Conservation (phyloP, 176 grass and related monocot genomes). For the Phoenix roebelenii region DNA sequence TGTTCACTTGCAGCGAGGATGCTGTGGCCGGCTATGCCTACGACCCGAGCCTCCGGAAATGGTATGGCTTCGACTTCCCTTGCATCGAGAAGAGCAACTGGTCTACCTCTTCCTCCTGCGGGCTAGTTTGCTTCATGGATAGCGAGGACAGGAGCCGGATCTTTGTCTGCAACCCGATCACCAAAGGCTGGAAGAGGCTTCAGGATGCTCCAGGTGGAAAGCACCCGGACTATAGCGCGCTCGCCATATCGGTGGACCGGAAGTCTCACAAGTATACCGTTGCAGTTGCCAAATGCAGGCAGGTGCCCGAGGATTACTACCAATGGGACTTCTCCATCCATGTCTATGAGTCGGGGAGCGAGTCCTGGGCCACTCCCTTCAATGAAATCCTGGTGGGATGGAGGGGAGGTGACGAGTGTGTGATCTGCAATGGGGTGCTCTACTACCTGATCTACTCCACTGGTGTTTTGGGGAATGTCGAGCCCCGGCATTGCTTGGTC, state of each 20-base stretch:
- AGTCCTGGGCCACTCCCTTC: slow-evolving; percentile 1
- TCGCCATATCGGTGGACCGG: slow-evolving; percentile 11
- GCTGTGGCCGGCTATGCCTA: slow-evolving; percentile 1
- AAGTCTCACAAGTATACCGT: not conserved
- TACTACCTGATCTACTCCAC: slow-evolving; percentile 4
- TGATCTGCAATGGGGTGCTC: slow-evolving; percentile 12
- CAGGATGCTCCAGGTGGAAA: not conserved
- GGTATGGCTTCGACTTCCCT: slow-evolving; percentile 13
- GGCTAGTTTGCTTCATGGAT: slow-evolving; percentile 11
- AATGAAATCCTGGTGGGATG: not conserved
- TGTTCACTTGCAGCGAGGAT: slow-evolving; percentile 7
- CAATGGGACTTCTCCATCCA: slow-evolving; percentile 6
- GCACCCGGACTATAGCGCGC: not conserved
- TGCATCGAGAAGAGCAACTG: slow-evolving; percentile 7
- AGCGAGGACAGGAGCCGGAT: not conserved
- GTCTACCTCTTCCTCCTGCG: not conserved
- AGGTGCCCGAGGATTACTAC: not conserved
- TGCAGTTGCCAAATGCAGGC: not conserved
- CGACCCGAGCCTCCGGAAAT: slow-evolving; percentile 18
- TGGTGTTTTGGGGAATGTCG: not conserved
- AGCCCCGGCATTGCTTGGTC: not conserved
- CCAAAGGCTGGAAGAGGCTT: not conserved
- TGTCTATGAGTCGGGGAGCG: not conserved
- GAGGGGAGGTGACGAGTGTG: slow-evolving; percentile 7
- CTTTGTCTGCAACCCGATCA: slow-evolving; percentile 7